Evolutionary conservation across 345 rosid species (phyloP), one percentile per base, ranked within the genome.

Genomic region (Cochlearia excelsa): DNA sequence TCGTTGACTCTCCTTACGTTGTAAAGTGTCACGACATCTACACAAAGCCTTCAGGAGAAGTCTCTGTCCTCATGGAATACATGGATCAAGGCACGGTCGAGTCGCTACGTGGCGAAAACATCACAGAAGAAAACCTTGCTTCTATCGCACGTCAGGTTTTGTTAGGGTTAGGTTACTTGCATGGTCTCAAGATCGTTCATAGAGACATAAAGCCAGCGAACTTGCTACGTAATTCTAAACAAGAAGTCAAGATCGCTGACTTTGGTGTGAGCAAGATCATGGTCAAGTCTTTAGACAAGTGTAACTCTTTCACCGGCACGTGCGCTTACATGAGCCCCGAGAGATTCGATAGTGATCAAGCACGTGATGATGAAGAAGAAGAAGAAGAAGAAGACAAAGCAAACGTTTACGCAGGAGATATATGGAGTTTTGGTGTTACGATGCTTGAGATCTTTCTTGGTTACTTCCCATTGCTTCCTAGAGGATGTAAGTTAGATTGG

Each of bases 271-370:
- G 95, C 66, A 85, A 83, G 66, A 77, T 90, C 72, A 77, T 83
- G 87, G 61, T 66, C 46, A 78, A 81, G 40, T 78, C 84, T 4
- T 63, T 85, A 27, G 82, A 90, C 57, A 71, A 95, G 10, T 82
- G 94, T 56, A 90, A 84, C 31, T 87, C 95, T 10, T 84, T 84
- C 62, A 84, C 77, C 16, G 93, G 95, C 2, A 87, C 93, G n/a
- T 84, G 85, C 60, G 97, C 93, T 1, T 90, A 90, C 66, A 90
- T 90, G 97, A 84, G 93, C 39, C 97, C 97, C 0, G 95, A 90
- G 54, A 61, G 97, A 30, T 79, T 87, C 46, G 86, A 90, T 28
- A 83, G 95, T 0, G 93, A 78, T 9, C 42, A 78, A 0, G 70
- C 79, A 16, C 23, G 23, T 16, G 23, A 16, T 16, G 23, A 16